A percentile compares a stretch with the other conserved stretches of the same genome.
These are phyloP conservation scores for Fusarium heterosporum DNA, from an alignment of 2,329 filamentous ascomycete species.

Conservation along the genomic window DNA sequence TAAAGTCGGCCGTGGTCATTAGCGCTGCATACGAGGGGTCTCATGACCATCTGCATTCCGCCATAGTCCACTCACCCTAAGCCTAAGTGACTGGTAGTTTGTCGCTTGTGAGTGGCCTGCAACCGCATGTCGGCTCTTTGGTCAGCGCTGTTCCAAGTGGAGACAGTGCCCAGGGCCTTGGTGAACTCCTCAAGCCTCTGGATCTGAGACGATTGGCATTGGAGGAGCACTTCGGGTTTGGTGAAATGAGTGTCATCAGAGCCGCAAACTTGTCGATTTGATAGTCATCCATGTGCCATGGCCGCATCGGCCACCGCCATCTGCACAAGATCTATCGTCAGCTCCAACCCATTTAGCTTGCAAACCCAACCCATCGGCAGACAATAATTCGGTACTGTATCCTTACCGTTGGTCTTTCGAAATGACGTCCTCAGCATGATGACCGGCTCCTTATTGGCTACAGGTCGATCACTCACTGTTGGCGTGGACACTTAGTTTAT, in stretches of 20 bases:
- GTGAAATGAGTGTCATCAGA: conserved; percentile 29
- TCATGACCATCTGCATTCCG: conserved; percentile 49
- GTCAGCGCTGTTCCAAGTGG: conserved; percentile 32
- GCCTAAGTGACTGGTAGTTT: conserved; percentile 5
- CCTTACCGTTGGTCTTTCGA: conserved; percentile 19
- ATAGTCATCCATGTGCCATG: conserved; percentile 26
- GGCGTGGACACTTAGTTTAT: conserved; percentile 43
- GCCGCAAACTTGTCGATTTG: conserved; percentile 11
- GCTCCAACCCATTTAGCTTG: conserved; percentile 14
- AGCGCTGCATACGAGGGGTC: conserved; percentile 48
- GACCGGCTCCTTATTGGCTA: conserved; percentile 36
- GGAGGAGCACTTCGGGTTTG: conserved; percentile 25
- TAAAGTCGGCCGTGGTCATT: conserved; percentile 47
- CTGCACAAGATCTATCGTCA: conserved; percentile 21
- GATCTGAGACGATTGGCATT: conserved; percentile 6
- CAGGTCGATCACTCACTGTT: conserved; percentile 34
- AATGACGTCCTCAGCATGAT: conserved; percentile 47
- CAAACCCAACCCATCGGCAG: conserved; percentile 30
- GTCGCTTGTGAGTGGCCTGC: conserved; percentile 32
- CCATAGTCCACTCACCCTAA: conserved; percentile 40
- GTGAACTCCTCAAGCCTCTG: conserved; percentile 14
- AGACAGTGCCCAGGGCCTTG: conserved; percentile 31
- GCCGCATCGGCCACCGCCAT: conserved; percentile 30
- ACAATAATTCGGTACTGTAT: conserved; percentile 20
- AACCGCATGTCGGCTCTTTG: conserved; percentile 29